Base-by-base conservation (phyloP, 257 asterid species). In the Sherardia arvensis region DNA sequence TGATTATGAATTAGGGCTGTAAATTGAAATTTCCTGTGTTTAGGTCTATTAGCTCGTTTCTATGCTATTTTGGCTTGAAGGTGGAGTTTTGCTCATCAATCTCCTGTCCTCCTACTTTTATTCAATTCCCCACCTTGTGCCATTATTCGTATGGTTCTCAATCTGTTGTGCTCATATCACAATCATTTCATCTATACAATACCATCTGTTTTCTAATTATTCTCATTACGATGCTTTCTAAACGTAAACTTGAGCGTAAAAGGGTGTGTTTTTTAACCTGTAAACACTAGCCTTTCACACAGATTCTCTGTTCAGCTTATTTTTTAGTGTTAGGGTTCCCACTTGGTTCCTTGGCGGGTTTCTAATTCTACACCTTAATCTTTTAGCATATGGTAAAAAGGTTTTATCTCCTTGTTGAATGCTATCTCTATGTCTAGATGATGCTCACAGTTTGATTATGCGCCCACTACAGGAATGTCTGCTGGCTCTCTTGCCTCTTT, bases 401-500 rank as follows among this genome's bases (percentile, higher is more conserved):
- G 47, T 38, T 38, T 6, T 38, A 9, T 9, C 15, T 20, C 12
- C 18, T 32, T 65, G 40, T 17, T 28, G 30, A 26, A 32, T 8
- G 43, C 14, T 22, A 48, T 11, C 61, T 28, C 10, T 28, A 33
- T 36, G 38, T 55, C 54, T 49, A 59, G 17, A 53, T 53, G 40
- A 54, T 18, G 29, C 25, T 1, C 3, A 28, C 27, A 43, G 17
- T 56, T 29, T 59, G 47, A 71, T 26, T 5, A 67, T 55, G 34
- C 47, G 9, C 69, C 34, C 70, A 43, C 58, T 66, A 23, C 80
- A 91, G 98, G 98, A 60, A 80, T 84, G 73, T 71, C 96, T 26
- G 75, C 94, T 26, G 76, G 70, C 61, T 64, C 84, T 20, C 77
- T 77, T 61, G 69, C 83, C 28, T 80, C 84, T 20, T 76, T 77